phyloP scores from a whole-genome alignment of 352 stramenopile species.

The Pythium periplocum region DNA sequence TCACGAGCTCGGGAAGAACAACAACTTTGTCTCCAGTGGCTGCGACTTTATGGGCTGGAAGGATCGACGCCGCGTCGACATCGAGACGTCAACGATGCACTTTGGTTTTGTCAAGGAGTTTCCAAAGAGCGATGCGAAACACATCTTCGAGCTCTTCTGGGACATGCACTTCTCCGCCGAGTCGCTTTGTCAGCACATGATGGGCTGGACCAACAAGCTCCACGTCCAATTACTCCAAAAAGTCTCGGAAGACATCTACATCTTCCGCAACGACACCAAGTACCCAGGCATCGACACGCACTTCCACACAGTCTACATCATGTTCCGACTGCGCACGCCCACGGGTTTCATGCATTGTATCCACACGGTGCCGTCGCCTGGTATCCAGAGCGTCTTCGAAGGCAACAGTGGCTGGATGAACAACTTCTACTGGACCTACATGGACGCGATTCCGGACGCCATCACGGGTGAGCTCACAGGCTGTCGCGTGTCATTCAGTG shows the following conservation, averaged over 20 bases:
- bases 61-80: slow-evolving; percentile 9
- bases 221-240: slow-evolving; percentile 6
- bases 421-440: slow-evolving; percentile 16
- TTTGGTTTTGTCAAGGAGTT: slow-evolving; percentile 15
- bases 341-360: slow-evolving; percentile 9
- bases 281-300: slow-evolving; percentile 5
- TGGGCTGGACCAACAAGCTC: slow-evolving; percentile 9
- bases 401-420: slow-evolving; percentile 8
- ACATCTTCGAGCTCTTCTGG: slow-evolving; percentile 11
- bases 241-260: slow-evolving; percentile 6
- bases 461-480: slow-evolving; percentile 1
- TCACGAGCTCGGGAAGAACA: slow-evolving; percentile 2
- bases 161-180: slow-evolving; percentile 12
- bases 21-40: slow-evolving; percentile 1
- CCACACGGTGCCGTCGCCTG: slow-evolving; percentile 3
- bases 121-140: slow-evolving; percentile 3
- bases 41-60: slow-evolving; percentile 13
- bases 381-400: slow-evolving; percentile 5
- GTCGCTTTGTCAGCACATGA: slow-evolving; percentile 5
- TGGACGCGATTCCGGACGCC: slow-evolving; percentile 5
- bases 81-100: slow-evolving; percentile 2
- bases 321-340: slow-evolving; percentile 5
- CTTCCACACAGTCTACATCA: slow-evolving; percentile 12
- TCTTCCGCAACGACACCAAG: slow-evolving; percentile 6
- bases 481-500: slow-evolving; percentile 11